Evolutionary conservation across 345 rosid genomes (phyloP), one percentile per base, ranked within the genome.

Genomic region (Camelina neglecta): DNA sequence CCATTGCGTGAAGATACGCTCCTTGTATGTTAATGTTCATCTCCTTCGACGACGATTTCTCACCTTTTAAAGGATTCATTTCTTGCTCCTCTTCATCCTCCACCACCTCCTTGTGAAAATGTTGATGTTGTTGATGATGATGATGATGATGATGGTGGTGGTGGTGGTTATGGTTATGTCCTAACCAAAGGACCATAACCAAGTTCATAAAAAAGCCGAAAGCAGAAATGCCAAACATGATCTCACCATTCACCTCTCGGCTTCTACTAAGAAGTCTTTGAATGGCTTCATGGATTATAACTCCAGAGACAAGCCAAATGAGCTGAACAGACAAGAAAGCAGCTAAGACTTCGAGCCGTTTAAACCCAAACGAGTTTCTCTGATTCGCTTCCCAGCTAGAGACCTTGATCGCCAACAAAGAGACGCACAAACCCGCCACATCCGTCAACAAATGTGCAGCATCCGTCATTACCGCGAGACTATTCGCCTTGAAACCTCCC

Each of bases 391-490:
- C 81, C 98, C 98, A 90, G 58, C 90, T 87, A 3, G 98, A 91
- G n/a, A 89, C 91, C 85, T 91, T 83, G 45, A 90, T 84, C 0
- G 93, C 78, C 15, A 91, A 80, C 57, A 93, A 87, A 33, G 98
- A 85, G 48, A 93, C 82, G 26, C 79, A 81, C 33, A 89, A 81
- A 64, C 96, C 97, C 11, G 84, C 88, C 15, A 89, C 81, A 78
- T 93, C 98, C 0, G 88, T 80, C 6, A 89, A 76, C 86, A 91
- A 74, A 83, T 89, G 98, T 0, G 90, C 96, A 61, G 98, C 97
- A 78, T 93, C 97, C 0, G 97, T 82, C 51, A 93, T 80, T 6
- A 88, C 85, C 24, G 97, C 97, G 21, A 93, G 89, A 45, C 96
- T 93, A 81, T 91, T 85, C 21, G 98, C 92, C 76, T 87, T 87